Evolutionary conservation across 345 rosid genomes (phyloP), one percentile per base, ranked within the genome.

Genomic region (Hibiscus syriacus): DNA sequence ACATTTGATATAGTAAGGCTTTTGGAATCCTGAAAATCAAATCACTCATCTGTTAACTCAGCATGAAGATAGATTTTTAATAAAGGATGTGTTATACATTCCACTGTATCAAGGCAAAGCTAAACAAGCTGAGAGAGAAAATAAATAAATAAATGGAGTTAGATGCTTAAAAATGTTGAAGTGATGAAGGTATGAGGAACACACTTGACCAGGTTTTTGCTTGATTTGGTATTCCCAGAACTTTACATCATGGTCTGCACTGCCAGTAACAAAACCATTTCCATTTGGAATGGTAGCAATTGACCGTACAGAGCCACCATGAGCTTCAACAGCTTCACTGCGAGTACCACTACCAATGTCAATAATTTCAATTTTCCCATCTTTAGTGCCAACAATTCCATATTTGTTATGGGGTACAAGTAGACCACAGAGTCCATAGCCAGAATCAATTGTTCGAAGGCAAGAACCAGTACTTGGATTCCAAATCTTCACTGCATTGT

Each of bases 221-320:
- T 82, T 84, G 66, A 89, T 78, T 74, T 72, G 84, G 76, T 88
- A 93, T 73, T 87, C n/a, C n/a, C n/a, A n/a, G n/a, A n/a, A n/a
- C n/a, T n/a, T n/a, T n/a, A n/a, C n/a, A n/a, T n/a, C n/a, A 36
- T 86, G 94, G 79, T 93, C 98, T 38, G 94, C 96, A 83, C 98
- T 90, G 66, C 92, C 97, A 5, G 97, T 93, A 73, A 93, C 84
- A 80, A 93, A 90, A 52, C 90, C 87, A 78, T 83, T 82, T 69
- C 79, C 91, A 73, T 89, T 82, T 72, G 97, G 95, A 79, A 93
- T 80, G 32, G 80, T 73, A 58, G 85, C 85, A 65, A 93, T 93
- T 13, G 96, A 80, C 74, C 83, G 79, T 32, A 93, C 75, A 32
- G 94, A 74, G 67, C n/a, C n/a, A n/a, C n/a, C n/a, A n/a, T n/a